These are phyloP conservation scores for Cephaloascus albidus DNA, from an alignment of 805 yeast genomes.

Conservation along the genomic window DNA sequence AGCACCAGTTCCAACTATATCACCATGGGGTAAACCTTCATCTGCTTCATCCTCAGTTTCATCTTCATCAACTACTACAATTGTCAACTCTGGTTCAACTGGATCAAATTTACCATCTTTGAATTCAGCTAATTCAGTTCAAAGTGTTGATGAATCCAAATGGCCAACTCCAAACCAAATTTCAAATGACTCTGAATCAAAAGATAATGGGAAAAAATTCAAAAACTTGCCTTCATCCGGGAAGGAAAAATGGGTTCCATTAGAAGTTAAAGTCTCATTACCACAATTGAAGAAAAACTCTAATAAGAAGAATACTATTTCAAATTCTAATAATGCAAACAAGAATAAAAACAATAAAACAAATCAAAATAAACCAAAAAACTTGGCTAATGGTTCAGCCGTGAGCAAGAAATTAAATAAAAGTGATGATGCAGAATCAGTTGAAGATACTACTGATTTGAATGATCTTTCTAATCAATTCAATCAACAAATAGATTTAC, in stretches of 20 bases:
- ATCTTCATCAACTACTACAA: too few species aligned
- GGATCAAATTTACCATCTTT: too few species aligned
- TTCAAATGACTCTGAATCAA: background rate
- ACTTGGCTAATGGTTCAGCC: too few species aligned
- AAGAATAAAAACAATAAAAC: conserved; percentile 4
- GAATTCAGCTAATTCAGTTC: background rate
- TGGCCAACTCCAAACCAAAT: background rate
- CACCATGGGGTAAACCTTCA: background rate
- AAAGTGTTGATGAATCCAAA: background rate
- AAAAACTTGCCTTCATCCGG: conserved; percentile 13
- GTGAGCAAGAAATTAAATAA: background rate
- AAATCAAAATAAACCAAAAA: conserved; percentile 5
- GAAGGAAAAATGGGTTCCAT: conserved; percentile 69
- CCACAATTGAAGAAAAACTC: too few species aligned
- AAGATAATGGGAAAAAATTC: too few species aligned
- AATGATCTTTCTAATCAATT: background rate
- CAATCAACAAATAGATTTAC: conserved; percentile 3
- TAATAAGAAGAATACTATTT: too few species aligned
- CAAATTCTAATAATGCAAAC: conserved; percentile 10
- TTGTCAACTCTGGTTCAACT: too few species aligned
- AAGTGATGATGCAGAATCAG: background rate
- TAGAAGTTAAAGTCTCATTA: conserved; percentile 44
- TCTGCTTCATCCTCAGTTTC: background rate
- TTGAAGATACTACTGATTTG: background rate
- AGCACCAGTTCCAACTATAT: background rate